Evolutionary conservation across 1,284 basidiomycete genomes (phyloP).

Genomic region (Leccinum subrobustum): DNA sequence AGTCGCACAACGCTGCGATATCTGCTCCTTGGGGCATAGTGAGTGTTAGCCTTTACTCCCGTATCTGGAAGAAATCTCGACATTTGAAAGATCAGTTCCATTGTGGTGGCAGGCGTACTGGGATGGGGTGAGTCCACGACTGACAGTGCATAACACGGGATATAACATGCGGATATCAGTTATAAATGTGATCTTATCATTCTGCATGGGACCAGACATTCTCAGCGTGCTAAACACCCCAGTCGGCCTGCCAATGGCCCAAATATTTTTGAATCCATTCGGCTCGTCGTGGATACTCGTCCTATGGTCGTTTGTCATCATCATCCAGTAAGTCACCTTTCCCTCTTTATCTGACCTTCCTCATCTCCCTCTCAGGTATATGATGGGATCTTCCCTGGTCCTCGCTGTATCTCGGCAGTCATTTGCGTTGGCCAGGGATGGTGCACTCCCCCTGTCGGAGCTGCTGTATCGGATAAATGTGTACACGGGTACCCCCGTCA

Average conservation of each 20-base stretch:
- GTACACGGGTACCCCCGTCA: no score
- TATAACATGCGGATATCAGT: not conserved
- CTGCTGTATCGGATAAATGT: not conserved
- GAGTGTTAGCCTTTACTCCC: not conserved
- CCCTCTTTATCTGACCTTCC: not conserved
- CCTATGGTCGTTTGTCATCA: not conserved
- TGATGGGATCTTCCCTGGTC: not conserved
- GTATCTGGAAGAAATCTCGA: not conserved
- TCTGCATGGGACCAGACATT: not conserved
- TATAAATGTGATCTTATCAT: not conserved
- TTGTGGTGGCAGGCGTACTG: slow-evolving; percentile 16
- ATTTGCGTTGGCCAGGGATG: not conserved
- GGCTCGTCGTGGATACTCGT: not conserved
- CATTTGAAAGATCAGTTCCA: slow-evolving; percentile 18
- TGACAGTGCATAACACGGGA: not conserved
- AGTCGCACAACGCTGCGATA: slow-evolving; percentile 43
- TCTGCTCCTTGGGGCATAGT: slow-evolving; percentile 43
- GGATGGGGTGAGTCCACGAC: slow-evolving; percentile 21
- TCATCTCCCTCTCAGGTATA: not conserved
- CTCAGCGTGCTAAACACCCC: not conserved
- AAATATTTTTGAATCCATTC: not conserved
- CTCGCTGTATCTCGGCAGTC: not conserved
- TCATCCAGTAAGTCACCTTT: not conserved
- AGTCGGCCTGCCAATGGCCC: not conserved
- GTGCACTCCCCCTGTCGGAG: not conserved